Percentiles rank a stretch among this genome's conserved stretches.
Conservation (phyloP, 805 yeast species). For the Lipomyces lipofer region DNA sequence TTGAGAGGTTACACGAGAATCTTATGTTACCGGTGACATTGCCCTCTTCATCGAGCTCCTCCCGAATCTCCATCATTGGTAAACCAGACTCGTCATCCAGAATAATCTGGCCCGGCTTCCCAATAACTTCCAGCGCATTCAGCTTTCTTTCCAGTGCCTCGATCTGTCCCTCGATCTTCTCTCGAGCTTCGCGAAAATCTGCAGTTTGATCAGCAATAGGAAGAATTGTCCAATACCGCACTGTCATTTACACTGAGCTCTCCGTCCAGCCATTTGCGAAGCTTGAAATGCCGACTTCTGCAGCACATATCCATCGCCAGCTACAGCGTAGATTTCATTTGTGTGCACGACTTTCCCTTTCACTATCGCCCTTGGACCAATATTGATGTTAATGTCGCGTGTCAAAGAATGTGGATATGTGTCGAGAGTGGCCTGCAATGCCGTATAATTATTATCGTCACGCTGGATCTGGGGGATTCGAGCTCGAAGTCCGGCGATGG, state of each 20-base stretch:
- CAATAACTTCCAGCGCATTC: conserved; percentile 8
- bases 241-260: conserved; percentile 19
- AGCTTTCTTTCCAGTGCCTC: conserved; percentile 17
- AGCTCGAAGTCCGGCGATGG: conserved; percentile 7
- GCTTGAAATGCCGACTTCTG: conserved; percentile 26
- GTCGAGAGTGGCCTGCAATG: conserved; percentile 10
- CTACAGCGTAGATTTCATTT: conserved; percentile 19
- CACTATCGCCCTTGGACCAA: conserved; percentile 24
- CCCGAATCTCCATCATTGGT: conserved; percentile 80
- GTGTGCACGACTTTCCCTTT: conserved; percentile 20
- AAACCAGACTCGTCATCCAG: conserved; percentile 47
- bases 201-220: background rate
- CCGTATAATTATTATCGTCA: conserved; percentile 5
- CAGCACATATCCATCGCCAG: conserved; percentile 26
- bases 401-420: conserved; percentile 12
- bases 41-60: conserved; percentile 82
- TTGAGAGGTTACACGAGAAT: no score
- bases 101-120: conserved; percentile 12
- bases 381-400: conserved; percentile 8
- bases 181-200: conserved; percentile 9
- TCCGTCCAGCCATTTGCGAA: conserved; percentile 18
- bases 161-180: conserved; percentile 5
- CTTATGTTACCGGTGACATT: conserved; percentile 48
- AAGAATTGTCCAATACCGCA: background rate
- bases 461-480: conserved; percentile 4